Base-by-base conservation (phyloP, 768 basidiomycete genomes). In the Wakefieldia striispora region DNA sequence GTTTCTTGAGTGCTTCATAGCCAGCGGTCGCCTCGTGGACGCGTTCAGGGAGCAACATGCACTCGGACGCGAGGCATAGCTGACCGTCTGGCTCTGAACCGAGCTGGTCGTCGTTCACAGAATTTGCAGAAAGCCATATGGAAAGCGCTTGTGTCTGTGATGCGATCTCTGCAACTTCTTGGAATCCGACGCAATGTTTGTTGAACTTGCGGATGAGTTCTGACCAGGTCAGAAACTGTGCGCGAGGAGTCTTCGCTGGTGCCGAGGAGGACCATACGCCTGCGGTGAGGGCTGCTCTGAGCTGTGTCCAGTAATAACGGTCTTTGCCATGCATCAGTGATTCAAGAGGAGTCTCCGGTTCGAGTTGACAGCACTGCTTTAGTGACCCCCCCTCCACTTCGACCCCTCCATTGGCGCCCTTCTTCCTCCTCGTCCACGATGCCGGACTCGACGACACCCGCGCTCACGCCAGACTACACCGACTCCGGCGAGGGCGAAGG, bases 121-220 rank as follows among this genome's bases (percentile, higher is more conserved):
- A 70, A 38, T 73, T 73, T 0, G 77, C 73, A 11, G 72, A 68
- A 23, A 84, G 72, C 39, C 86, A 72, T 27, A 87, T 61, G 6
- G 81, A 78, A 26, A 91, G 70, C 1, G 77, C 75, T 27, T 84
- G 85, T 0, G 82, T 89, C 58, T 86, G 81, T 0, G 75, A 78
- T 16, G 84, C 86, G 51, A 89, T 73, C 56, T 86, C 82, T 3
- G 82, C 75, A 13, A 86, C 72, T 49, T 84, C 82, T 52, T 65
- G 58, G 56, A 75, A 82, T 0, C 84, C 83, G 6, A 66, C 67
- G 59, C 84, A 86, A 56, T 94, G 91, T 55, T 94, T 94, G 64
- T 87, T 84, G 72, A 90, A 91, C 68, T 94, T 94, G 55, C 88
- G 79, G 35, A 93, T 69, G 12, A 93, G 78, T 60, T 90, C 86